Evolutionary conservation across 495 filamentous ascomycete genomes (phyloP), one percentile per base, ranked within the genome.

Genomic region (Xylaria bambusicola): DNA sequence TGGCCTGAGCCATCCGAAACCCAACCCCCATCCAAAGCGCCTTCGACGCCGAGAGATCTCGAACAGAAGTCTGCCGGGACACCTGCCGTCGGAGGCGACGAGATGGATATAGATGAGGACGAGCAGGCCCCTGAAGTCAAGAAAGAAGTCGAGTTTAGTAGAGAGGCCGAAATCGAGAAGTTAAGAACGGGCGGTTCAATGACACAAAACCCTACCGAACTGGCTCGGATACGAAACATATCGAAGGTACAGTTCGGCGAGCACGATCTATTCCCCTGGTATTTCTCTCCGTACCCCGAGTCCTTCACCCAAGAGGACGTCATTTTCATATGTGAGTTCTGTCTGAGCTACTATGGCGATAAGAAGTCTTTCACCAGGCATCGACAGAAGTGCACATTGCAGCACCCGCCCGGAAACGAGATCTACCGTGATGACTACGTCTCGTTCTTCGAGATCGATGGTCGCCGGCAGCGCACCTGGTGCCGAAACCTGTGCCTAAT

Each of bases 301-400:
- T 80, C 86, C 6, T 97, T 92, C 71, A 86, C 88, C 13, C 89
- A 95, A 60, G 86, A 86, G 59, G 93, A 97, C 56, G 76, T 91
- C 52, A 87, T 98, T 63, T 97, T 90, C 77, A 95, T 98, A 70
- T 97, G 95, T 80, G 95, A 98, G 69, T 97, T 97, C 76, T 98
- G 94, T 68, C 84, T 98, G 33, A 87, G 82, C 66, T 98, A 98
- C 75, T 96, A 88, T 71, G 90, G 88, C 63, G 85, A 88, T 65
- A 73, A 83, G 36, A 88, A 87, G 41, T 86, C 86, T 5, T 98
- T 98, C 64, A 76, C 81, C 44, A 85, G 94, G 7, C 94, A 98
- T 67, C 88, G 94, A 20, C 71, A 82, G 38, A 98, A 98, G 71
- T 98, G 94, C 75, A 93, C 89, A 6, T 80, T 98, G 46, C 82